Evolutionary conservation across 1,284 basidiomycete species (phyloP).

Genomic region (Austroboletus niveus): DNA sequence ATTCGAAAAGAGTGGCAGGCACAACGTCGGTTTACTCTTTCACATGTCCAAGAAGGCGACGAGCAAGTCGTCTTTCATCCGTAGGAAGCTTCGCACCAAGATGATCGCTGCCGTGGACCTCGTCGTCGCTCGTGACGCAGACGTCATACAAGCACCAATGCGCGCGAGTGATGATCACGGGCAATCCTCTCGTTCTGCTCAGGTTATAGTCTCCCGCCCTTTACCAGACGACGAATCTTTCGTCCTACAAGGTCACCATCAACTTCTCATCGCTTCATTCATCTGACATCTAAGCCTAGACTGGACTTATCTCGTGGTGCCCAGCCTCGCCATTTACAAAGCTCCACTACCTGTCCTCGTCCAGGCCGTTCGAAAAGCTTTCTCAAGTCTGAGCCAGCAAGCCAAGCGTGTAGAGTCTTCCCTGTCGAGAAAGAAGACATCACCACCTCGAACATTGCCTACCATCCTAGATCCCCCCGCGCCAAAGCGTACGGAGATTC

Average conservation of each 20-base stretch:
- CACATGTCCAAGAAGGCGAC: conserved; percentile 29
- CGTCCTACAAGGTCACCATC: conserved; percentile 18
- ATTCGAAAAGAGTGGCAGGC: not conserved
- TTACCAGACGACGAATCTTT: not conserved
- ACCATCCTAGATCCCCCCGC: too few relatives aligned
- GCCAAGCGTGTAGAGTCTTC: conserved; percentile 12
- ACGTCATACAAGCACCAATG: conserved; percentile 1
- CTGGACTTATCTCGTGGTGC: conserved; percentile 30
- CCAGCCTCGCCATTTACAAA: conserved; percentile 24
- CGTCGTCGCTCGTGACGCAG: conserved; percentile 21
- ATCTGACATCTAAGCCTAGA: conserved; percentile 14
- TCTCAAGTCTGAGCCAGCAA: not conserved
- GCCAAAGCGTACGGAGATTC: too few relatives aligned
- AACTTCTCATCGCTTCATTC: not conserved
- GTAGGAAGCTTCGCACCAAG: conserved; percentile 24
- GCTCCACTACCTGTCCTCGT: conserved; percentile 24
- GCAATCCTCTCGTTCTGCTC: not conserved
- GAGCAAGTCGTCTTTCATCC: conserved; percentile 26
- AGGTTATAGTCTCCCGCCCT: conserved; percentile 5
- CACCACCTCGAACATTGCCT: too few relatives aligned
- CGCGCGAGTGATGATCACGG: not conserved
- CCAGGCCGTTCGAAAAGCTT: conserved; percentile 19
- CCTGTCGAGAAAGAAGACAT: conserved; percentile 7
- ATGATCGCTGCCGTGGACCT: conserved; percentile 24
- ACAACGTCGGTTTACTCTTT: not conserved